These are phyloP conservation scores for Phytophthora citrophthora DNA, from an alignment of 352 stramenopile genomes.

Conservation along the genomic window DNA sequence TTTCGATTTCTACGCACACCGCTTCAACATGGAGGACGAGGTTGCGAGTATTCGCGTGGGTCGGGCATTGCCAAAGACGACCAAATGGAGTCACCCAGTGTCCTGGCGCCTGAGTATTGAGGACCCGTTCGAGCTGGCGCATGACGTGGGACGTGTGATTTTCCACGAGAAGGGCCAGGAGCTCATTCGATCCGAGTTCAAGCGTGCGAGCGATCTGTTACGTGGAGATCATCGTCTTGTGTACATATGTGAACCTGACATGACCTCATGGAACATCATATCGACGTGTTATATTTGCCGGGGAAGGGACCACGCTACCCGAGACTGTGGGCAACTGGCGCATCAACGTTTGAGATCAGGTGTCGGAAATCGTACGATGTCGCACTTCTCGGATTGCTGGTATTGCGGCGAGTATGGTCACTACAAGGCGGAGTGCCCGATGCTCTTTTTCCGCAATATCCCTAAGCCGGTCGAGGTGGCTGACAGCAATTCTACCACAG, in stretches of 20 bases:
- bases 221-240: slow-evolving; percentile 50
- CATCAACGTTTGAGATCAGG: slow-evolving; percentile 21
- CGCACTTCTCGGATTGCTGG: slow-evolving; percentile 68
- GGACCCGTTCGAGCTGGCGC: slow-evolving; percentile 84
- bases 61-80: slow-evolving; percentile 61
- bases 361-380: slow-evolving; percentile 18
- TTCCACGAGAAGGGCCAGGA: slow-evolving; percentile 77
- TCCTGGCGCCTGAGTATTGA: slow-evolving; percentile 88
- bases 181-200: slow-evolving; percentile 64
- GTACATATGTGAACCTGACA: slow-evolving; percentile 58
- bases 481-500: slow-evolving; percentile 12
- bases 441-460: slow-evolving; percentile 67
- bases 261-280: slow-evolving; percentile 52
- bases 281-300: slow-evolving; percentile 76
- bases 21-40: slow-evolving; percentile 95
- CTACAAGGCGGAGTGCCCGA: slow-evolving; percentile 77
- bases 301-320: slow-evolving; percentile 52
- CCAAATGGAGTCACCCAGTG: slow-evolving; percentile 71
- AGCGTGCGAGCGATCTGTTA: slow-evolving; percentile 61
- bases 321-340: slow-evolving; percentile 57
- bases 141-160: slow-evolving; percentile 82
- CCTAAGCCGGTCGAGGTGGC: slow-evolving; percentile 32
- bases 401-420: slow-evolving; percentile 79
- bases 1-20: slow-evolving; percentile 96
- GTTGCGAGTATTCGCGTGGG: slow-evolving; percentile 94